Evolutionary conservation across 148 eudicot species (phyloP).

Genomic region (Chenopodium formosanum): DNA sequence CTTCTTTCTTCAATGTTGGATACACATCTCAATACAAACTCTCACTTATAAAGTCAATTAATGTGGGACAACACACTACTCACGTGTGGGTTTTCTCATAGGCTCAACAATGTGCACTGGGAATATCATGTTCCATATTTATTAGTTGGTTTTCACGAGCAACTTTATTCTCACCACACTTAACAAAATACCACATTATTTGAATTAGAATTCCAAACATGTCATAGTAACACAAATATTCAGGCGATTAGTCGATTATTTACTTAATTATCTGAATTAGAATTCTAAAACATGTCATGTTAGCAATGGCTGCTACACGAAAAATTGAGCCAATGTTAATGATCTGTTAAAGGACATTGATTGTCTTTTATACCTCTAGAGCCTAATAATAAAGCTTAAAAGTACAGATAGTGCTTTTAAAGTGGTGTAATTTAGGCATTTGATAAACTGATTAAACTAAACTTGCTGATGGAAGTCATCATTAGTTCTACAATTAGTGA

Average conservation of each 20-base stretch:
- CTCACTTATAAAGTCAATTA: too few species aligned
- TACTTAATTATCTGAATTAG: neutral
- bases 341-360: neutral
- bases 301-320: neutral
- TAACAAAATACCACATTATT: too few species aligned
- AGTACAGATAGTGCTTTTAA: neutral
- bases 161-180: too few species aligned
- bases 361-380: neutral
- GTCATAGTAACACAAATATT: neutral
- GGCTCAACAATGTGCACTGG: too few species aligned
- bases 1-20: too few species aligned
- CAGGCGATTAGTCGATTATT: neutral
- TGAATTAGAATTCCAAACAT: too few species aligned
- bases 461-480: constrained; percentile 7
- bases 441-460: constrained; percentile 1
- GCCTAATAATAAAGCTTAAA: neutral
- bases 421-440: neutral
- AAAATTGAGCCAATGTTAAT: neutral
- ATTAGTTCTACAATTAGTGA: constrained; percentile 7
- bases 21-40: too few species aligned
- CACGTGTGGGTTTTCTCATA: too few species aligned
- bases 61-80: too few species aligned
- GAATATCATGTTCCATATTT: too few species aligned
- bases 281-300: neutral
- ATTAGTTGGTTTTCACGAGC: too few species aligned